Conservation (phyloP, 2,329 filamentous ascomycete species). For the Nothophoma quercina region DNA sequence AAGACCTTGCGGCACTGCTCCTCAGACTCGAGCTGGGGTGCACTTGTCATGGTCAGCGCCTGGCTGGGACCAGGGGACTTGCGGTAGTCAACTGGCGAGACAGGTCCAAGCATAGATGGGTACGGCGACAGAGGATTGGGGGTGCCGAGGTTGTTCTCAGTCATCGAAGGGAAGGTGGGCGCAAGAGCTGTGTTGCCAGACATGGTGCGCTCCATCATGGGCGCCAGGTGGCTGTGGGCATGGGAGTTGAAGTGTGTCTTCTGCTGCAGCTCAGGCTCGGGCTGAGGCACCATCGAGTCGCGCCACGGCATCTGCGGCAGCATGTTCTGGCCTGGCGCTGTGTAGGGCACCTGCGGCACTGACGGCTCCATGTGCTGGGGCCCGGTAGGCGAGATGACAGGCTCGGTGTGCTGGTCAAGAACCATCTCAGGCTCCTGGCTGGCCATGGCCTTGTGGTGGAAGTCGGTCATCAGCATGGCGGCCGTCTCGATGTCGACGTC, state of each 20-base stretch:
- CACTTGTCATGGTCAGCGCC: slow-evolving; percentile 69
- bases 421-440: slow-evolving; percentile 68
- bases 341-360: slow-evolving; percentile 72
- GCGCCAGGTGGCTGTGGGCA: slow-evolving; percentile 67
- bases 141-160: slow-evolving; percentile 73
- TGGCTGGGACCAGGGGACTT: slow-evolving; percentile 74
- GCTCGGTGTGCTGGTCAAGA: slow-evolving; percentile 63
- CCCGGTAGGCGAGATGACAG: slow-evolving; percentile 76
- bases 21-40: slow-evolving; percentile 83
- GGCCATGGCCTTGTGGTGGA: slow-evolving; percentile 93
- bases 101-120: slow-evolving; percentile 70
- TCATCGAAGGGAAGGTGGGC: slow-evolving; percentile 73
- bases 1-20: slow-evolving; percentile 85
- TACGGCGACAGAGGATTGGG: slow-evolving; percentile 78
- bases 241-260: slow-evolving; percentile 68
- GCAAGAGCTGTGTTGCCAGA: slow-evolving; percentile 67
- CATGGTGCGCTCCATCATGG: slow-evolving; percentile 71
- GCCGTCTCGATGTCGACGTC: slow-evolving; percentile 98
- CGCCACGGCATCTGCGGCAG: slow-evolving; percentile 92
- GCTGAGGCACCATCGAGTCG: slow-evolving; percentile 80
- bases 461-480: slow-evolving; percentile 97
- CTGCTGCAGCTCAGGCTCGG: slow-evolving; percentile 78
- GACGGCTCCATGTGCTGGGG: slow-evolving; percentile 78
- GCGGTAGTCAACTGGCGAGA: slow-evolving; percentile 73
- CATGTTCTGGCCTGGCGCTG: slow-evolving; percentile 74